These are phyloP conservation scores for Thinopyrum elongatum DNA, from an alignment of 176 grass and related monocot species.

Conservation along the genomic window DNA sequence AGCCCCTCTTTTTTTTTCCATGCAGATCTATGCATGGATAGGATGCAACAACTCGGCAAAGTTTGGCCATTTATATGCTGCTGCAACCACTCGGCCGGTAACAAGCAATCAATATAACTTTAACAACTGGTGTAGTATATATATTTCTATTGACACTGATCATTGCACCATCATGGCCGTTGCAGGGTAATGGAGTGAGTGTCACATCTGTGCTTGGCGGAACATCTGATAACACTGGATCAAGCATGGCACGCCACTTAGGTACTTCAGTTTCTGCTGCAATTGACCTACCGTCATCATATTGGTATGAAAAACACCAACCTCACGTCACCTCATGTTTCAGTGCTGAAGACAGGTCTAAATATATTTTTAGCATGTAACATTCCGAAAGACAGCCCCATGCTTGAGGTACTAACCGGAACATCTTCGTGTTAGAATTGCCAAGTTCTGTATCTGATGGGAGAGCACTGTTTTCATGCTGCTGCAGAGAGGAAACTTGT, in stretches of 20 bases:
- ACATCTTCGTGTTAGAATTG: background rate
- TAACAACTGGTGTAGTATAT: background rate
- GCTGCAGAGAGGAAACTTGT: slow-evolving; percentile 76
- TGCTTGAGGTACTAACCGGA: slow-evolving; percentile 57
- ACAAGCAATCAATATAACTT: background rate
- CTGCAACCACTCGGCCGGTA: slow-evolving; percentile 76
- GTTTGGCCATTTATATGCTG: slow-evolving; percentile 87
- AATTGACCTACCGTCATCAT: background rate
- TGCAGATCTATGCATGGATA: slow-evolving; percentile 90
- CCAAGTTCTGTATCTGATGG: background rate
- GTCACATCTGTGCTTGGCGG: slow-evolving; percentile 85
- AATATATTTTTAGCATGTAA: slow-evolving; percentile 80
- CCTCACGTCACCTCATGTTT: slow-evolving; percentile 20
- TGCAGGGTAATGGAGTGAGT: slow-evolving; percentile 57
- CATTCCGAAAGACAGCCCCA: slow-evolving; percentile 82
- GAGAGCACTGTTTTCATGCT: slow-evolving; percentile 45
- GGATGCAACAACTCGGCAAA: slow-evolving; percentile 77
- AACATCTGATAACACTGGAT: slow-evolving; percentile 81
- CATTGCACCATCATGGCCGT: background rate
- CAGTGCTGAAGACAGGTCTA: slow-evolving; percentile 78
- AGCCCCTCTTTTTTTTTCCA: background rate
- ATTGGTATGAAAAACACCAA: background rate
- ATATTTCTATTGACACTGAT: background rate
- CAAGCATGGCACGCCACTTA: slow-evolving; percentile 71
- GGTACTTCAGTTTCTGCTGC: slow-evolving; percentile 46